Conservation (phyloP, 2,329 filamentous ascomycete species). For the Colletotrichum scovillei region DNA sequence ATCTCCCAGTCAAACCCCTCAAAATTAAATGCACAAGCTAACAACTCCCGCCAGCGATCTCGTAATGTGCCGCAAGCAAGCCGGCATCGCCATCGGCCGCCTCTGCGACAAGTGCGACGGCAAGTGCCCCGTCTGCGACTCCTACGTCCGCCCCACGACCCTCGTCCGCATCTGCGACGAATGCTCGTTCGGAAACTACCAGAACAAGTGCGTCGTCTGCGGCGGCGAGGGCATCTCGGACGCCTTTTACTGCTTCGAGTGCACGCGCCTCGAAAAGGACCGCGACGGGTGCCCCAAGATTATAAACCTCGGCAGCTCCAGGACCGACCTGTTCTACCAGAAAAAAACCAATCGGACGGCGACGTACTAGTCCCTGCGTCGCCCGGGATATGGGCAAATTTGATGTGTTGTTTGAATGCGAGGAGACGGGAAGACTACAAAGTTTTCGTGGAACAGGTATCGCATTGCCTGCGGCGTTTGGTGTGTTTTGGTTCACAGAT, state of each 20-base stretch:
- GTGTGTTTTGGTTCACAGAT: conserved; percentile 7
- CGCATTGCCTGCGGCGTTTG: conserved; percentile 40
- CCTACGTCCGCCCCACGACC: conserved; percentile 97
- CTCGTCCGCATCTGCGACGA: conserved; percentile 99
- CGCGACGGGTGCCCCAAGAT: conserved; percentile 98
- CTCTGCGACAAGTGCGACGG: conserved; percentile 99
- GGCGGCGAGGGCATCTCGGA: conserved; percentile 98
- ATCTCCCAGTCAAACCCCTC: conserved; percentile 26
- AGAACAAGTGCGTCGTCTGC: conserved; percentile 99
- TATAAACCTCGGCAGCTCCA: conserved; percentile 94
- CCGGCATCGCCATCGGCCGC: conserved; percentile 96
- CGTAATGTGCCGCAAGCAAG: conserved; percentile 99
- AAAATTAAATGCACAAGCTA: conserved; percentile 39
- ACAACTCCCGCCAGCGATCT: conserved; percentile 74
- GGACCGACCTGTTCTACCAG: conserved; percentile 85
- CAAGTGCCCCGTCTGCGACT: conserved; percentile 99
- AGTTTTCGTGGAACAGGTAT: conserved; percentile 27
- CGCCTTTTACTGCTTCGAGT: conserved; percentile 99
- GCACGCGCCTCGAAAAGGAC: conserved; percentile 95
- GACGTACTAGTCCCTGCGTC: conserved; percentile 62
- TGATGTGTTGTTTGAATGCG: conserved; percentile 3
- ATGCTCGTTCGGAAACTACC: conserved; percentile 99
- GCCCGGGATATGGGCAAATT: conserved; percentile 60
- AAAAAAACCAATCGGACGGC: conserved; percentile 73
- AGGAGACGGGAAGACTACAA: conserved; percentile 25